Percentiles rank a stretch among this genome's conserved stretches.
These are phyloP conservation scores for Verbena officinalis DNA, from an alignment of 257 asterid genomes.

Conservation along the genomic window DNA sequence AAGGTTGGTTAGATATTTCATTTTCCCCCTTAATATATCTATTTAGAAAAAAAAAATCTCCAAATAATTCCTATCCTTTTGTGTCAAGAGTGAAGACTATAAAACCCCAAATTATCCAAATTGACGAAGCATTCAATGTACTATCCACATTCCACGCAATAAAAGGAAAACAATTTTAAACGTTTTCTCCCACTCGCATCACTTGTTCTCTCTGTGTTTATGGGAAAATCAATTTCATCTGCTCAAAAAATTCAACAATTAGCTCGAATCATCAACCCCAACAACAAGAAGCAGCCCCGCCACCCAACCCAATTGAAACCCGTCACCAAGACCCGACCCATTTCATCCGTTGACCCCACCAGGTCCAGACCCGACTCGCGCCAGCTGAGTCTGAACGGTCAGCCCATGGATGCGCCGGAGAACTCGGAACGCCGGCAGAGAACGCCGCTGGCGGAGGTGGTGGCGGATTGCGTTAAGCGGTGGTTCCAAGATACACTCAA, in stretches of 20 bases:
- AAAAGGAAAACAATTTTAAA: not conserved
- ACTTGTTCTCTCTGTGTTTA: constrained; percentile 21
- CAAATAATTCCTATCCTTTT: no score
- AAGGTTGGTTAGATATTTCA: no score
- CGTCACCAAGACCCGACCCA: constrained; percentile 41
- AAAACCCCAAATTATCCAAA: not conserved
- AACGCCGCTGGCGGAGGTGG: constrained; percentile 80
- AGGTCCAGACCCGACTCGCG: constrained; percentile 32
- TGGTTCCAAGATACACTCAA: constrained; percentile 92
- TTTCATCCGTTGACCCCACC: constrained; percentile 35
- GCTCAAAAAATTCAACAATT: constrained; percentile 56
- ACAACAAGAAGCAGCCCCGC: constrained; percentile 39
- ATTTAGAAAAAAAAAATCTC: no score
- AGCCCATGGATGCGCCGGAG: constrained; percentile 61
- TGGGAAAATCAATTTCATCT: constrained; percentile 79
- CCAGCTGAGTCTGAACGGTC: constrained; percentile 26
- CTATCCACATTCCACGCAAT: not conserved
- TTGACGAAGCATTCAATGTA: constrained; percentile 19
- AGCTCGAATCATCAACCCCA: constrained; percentile 52
- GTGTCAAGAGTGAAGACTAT: no score
- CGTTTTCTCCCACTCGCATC: not conserved
- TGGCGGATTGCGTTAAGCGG: constrained; percentile 79
- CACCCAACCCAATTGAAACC: constrained; percentile 54
- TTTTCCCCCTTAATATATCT: no score
- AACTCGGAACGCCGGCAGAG: constrained; percentile 54